Evolutionary conservation across 2,329 filamentous ascomycete genomes (phyloP), one percentile per base, ranked within the genome.

Genomic region (Fusarium sulawesiense): DNA sequence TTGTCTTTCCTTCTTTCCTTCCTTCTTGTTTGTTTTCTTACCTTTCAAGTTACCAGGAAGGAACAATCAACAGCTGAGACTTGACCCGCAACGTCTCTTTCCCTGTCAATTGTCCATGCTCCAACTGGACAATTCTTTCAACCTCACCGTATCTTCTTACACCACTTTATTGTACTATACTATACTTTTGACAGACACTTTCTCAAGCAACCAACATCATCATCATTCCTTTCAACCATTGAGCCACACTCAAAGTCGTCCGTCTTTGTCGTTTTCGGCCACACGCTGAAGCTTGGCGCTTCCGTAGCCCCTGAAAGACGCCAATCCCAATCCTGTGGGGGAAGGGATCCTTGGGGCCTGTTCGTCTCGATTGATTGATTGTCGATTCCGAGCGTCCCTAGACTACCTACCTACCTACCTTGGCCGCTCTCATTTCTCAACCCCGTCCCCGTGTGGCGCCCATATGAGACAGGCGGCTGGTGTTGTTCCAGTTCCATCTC

Each of bases 391-490:
- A 53, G 34, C 49, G 23, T 42, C 25, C 48, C 13, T 50, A 25
- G 21, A n/a, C 30, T 51, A 49, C 47, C 29, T 51, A 51, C 21
- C 21, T 23, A 23, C 49, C 37, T 37, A 37, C 32, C 61, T 23
- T 34, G 44, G 54, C 63, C 71, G 60, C 71, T 71, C 72, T 66
- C 63, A 66, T 66, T 74, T 73, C 49, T 53, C 68, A 60, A 70
- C 74, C 61, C 61, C 56, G 71, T 72, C 70, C 63, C 74, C 64
- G 72, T 61, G 73, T 75, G 69, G 71, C 68, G 67, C 70, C 59
- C 60, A 66, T 75, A 67, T 75, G 72, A 75, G 74, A 76, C 74
- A 76, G 60, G 58, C 73, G 64, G 68, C 73, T 73, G 64, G 66
- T 63, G 61, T 54, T 70, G 47, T 63, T 71, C 54, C 62, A 56